Evolutionary conservation across 352 stramenopile species (phyloP).

Genomic region (Phytopythium aichiense): DNA sequence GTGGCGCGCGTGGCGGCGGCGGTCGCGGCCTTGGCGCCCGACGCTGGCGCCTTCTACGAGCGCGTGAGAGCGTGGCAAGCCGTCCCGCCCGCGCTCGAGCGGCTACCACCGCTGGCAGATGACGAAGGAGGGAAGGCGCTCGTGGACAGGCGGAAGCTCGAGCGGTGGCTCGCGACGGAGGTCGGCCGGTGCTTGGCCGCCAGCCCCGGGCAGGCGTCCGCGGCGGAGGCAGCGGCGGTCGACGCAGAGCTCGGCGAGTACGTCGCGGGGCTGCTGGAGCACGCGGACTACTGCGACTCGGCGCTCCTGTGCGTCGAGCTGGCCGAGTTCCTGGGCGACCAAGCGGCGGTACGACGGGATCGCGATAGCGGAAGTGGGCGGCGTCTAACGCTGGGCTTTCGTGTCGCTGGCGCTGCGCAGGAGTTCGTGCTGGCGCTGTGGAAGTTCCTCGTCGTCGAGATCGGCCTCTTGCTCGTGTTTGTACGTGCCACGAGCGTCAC

Average conservation of each 20-base stretch:
- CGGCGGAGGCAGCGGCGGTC: conserved; percentile 23
- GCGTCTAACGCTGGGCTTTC: not conserved
- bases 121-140: conserved; percentile 16
- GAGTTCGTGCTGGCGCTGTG: conserved; percentile 63
- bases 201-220: conserved; percentile 18
- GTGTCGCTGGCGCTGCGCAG: conserved; percentile 17
- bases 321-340: conserved; percentile 56
- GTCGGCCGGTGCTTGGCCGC: conserved; percentile 9
- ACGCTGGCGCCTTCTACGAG: conserved; percentile 34
- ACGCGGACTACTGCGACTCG: conserved; percentile 68
- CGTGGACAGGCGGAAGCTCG: conserved; percentile 46
- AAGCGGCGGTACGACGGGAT: conserved; percentile 22
- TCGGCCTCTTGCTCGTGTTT: conserved; percentile 43
- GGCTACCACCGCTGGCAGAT: conserved; percentile 16
- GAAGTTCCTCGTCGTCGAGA: conserved; percentile 71
- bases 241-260: conserved; percentile 67
- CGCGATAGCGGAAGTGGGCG: no score
- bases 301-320: conserved; percentile 63
- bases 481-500: conserved; percentile 19
- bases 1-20: conserved; percentile 17
- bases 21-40: conserved; percentile 19
- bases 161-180: conserved; percentile 18
- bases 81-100: conserved; percentile 43
- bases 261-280: conserved; percentile 54
- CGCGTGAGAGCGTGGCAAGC: conserved; percentile 38